Conservation (phyloP, 1,139 yeast species). For the Candida sanyaensis region DNA sequence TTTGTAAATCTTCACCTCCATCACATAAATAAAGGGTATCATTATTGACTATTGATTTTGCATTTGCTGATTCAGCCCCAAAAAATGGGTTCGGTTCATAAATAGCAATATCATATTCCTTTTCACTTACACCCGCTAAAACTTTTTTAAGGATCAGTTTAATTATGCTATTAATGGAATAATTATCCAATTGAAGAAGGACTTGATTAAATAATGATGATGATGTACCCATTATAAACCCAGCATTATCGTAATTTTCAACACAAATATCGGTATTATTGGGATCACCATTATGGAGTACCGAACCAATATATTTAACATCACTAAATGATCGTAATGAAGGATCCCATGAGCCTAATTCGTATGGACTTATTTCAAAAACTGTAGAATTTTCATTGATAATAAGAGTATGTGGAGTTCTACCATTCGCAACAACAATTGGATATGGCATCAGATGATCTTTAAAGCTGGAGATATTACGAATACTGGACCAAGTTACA, state of each 20-base stretch:
- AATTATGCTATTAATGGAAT: slow-evolving; percentile 28
- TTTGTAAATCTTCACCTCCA: slow-evolving; percentile 86
- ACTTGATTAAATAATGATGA: slow-evolving; percentile 45
- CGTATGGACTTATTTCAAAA: slow-evolving; percentile 43
- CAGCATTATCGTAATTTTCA: slow-evolving; percentile 44
- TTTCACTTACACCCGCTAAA: slow-evolving; percentile 20
- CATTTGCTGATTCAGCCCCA: slow-evolving; percentile 20
- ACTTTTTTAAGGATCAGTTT: slow-evolving; percentile 22
- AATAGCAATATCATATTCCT: slow-evolving; percentile 39
- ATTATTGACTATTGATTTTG: slow-evolving; percentile 26
- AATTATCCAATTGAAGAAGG: slow-evolving; percentile 23
- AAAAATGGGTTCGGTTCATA: slow-evolving; percentile 46
- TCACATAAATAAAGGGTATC: slow-evolving; percentile 70
- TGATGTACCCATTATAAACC: slow-evolving; percentile 48
- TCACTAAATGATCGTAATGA: slow-evolving; percentile 32
- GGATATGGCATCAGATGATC: slow-evolving; percentile 45
- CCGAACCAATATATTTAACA: slow-evolving; percentile 37
- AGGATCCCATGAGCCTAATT: slow-evolving; percentile 50
- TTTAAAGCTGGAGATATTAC: slow-evolving; percentile 28
- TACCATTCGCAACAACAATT: slow-evolving; percentile 40
- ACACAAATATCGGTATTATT: slow-evolving; percentile 27
- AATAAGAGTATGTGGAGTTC: slow-evolving; percentile 36
- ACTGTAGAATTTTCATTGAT: slow-evolving; percentile 42
- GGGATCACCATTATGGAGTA: slow-evolving; percentile 28
- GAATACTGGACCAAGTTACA: slow-evolving; percentile 41